Evolutionary conservation across 1,284 basidiomycete species (phyloP).

Genomic region (Pholiota adiposa): DNA sequence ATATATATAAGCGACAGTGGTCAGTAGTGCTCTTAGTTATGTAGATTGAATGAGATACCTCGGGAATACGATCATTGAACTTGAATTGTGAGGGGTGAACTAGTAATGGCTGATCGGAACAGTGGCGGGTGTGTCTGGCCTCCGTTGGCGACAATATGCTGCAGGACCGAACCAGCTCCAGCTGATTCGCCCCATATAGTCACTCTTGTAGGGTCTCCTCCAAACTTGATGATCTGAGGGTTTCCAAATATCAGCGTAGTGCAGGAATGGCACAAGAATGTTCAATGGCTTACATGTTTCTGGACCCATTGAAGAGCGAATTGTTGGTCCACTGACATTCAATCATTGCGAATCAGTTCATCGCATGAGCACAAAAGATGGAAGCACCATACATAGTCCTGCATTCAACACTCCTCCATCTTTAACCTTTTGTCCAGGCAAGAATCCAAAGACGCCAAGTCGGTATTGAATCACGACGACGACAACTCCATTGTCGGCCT

Average conservation of each 20-base stretch:
- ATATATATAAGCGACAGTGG: constrained; percentile 29
- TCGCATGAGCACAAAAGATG: not conserved
- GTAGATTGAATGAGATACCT: no score
- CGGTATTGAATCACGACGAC: constrained; percentile 46
- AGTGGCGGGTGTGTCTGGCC: constrained; percentile 42
- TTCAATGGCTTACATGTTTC: constrained; percentile 32
- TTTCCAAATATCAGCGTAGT: not conserved
- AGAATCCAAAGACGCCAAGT: constrained; percentile 47
- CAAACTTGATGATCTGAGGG: constrained; percentile 32
- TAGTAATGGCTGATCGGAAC: constrained; percentile 48
- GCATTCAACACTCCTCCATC: constrained; percentile 37
- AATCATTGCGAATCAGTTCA: not conserved
- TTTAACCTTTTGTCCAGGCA: constrained; percentile 37
- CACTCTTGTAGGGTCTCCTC: constrained; percentile 34
- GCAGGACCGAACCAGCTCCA: constrained; percentile 44
- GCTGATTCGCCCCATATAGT: constrained; percentile 41
- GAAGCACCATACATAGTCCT: constrained; percentile 35
- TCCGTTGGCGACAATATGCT: constrained; percentile 41
- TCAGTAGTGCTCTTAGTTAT: not conserved
- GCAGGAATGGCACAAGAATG: not conserved
- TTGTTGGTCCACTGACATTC: constrained; percentile 41
- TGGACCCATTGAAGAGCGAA: constrained; percentile 47
- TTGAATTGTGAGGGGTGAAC: constrained; percentile 50
- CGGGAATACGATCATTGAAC: constrained; percentile 46
- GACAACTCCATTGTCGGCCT: constrained; percentile 33